Conservation (phyloP, 2,329 filamentous ascomycete species). For the Pseudodiploospora longispora region DNA sequence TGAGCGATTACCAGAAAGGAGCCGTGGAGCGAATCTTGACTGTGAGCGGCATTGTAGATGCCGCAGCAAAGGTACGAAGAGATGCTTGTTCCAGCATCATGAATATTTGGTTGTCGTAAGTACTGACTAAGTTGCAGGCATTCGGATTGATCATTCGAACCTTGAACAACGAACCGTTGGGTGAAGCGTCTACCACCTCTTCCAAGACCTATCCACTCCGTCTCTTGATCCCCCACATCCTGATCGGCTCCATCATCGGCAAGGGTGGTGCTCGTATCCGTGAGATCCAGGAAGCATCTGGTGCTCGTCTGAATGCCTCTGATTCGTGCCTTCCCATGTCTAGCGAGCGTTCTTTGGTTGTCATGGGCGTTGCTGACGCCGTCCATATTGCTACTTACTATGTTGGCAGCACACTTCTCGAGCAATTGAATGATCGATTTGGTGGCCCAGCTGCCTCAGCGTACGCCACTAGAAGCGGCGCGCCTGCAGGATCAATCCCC, state of each 20-base stretch:
- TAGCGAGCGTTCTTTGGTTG: slow-evolving; percentile 93
- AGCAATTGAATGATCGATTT: slow-evolving; percentile 95
- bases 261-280: slow-evolving; percentile 94
- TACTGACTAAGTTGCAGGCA: slow-evolving; percentile 45
- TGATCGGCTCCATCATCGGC: slow-evolving; percentile 97
- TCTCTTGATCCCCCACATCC: slow-evolving; percentile 88
- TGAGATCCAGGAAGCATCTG: slow-evolving; percentile 96
- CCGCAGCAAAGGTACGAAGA: slow-evolving; percentile 76
- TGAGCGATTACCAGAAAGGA: slow-evolving; percentile 95
- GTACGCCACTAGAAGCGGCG: slow-evolving; percentile 90
- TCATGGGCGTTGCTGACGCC: slow-evolving; percentile 94
- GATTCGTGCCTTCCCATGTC: slow-evolving; percentile 91
- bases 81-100: slow-evolving; percentile 17
- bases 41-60: slow-evolving; percentile 92
- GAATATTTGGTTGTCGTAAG: too few relatives aligned
- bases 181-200: slow-evolving; percentile 78
- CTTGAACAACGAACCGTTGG: slow-evolving; percentile 90
- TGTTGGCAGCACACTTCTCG: slow-evolving; percentile 92
- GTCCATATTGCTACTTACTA: slow-evolving; percentile 99
- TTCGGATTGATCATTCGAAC: slow-evolving; percentile 98
- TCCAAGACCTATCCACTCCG: slow-evolving; percentile 97
- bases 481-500: slow-evolving; percentile 85
- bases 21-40: slow-evolving; percentile 96
- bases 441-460: slow-evolving; percentile 94
- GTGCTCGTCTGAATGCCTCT: slow-evolving; percentile 91